Conservation (phyloP, 2,329 filamentous ascomycete species). For the Colletotrichum theobromicola region DNA sequence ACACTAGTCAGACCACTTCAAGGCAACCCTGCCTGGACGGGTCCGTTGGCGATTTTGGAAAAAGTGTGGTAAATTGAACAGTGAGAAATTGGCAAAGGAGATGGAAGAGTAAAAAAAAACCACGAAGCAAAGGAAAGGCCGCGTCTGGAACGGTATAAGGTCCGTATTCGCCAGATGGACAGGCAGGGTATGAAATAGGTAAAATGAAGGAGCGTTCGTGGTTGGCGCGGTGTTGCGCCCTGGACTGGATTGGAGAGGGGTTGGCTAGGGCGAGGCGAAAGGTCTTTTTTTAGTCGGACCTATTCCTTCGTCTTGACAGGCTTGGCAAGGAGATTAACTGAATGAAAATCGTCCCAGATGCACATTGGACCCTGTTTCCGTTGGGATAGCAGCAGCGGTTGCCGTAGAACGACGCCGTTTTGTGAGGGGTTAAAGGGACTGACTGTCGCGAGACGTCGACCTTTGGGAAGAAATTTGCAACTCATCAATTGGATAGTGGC, state of each 20-base stretch:
- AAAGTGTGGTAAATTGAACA: background rate
- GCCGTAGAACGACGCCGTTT: constrained; percentile 7
- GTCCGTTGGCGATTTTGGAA: background rate
- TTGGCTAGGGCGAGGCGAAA: background rate
- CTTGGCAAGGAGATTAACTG: background rate
- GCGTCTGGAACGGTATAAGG: background rate
- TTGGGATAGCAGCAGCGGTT: background rate
- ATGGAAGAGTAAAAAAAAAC: background rate
- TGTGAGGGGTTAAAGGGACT: background rate
- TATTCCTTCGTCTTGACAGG: background rate
- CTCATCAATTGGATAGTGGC: constrained; percentile 13
- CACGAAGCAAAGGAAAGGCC: background rate
- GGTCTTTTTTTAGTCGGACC: background rate
- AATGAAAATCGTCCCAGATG: background rate
- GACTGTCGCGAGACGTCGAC: background rate
- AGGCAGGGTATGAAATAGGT: background rate
- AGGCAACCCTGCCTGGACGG: constrained; percentile 2
- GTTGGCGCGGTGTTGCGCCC: background rate
- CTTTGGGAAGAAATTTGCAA: constrained; percentile 17
- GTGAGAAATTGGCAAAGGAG: background rate
- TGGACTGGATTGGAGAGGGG: background rate
- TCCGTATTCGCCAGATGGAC: background rate
- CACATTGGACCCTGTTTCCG: background rate
- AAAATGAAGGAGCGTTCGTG: background rate
- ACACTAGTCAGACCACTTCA: constrained; percentile 18